A percentile compares a stretch with the other conserved stretches of the same genome.
Evolutionary conservation across 164 flowering plant species (phyloP).

Genomic region (Amborella trichopoda): DNA sequence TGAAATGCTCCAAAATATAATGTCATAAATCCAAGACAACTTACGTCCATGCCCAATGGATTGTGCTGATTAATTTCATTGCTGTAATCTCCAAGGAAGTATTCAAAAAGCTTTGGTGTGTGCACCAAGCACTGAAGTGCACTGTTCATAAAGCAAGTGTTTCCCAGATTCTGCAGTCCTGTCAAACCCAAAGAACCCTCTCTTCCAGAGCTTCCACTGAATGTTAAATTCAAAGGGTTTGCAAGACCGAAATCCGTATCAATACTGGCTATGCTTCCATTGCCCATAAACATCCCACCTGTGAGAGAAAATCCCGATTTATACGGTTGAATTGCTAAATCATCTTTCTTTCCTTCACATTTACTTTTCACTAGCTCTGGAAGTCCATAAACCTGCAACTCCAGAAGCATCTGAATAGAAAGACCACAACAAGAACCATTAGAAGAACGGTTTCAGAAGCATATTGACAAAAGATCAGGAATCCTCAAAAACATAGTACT

Average conservation of each 20-base stretch:
- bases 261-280: slow-evolving; percentile 34
- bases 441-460: background rate
- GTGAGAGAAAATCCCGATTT: slow-evolving; percentile 17
- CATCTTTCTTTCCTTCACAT: slow-evolving; percentile 54
- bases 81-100: slow-evolving; percentile 74
- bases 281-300: slow-evolving; percentile 28
- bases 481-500: no score
- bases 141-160: slow-evolving; percentile 96
- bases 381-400: slow-evolving; percentile 85
- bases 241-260: slow-evolving; percentile 12
- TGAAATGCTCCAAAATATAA: no score
- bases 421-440: slow-evolving; percentile 1
- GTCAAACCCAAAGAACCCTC: slow-evolving; percentile 70
- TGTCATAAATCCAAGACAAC: no score
- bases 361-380: slow-evolving; percentile 55
- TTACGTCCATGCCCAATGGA: slow-evolving; percentile 81
- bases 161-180: slow-evolving; percentile 91
- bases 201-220: slow-evolving; percentile 25
- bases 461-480: no score
- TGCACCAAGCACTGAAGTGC: slow-evolving; percentile 91
- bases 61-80: slow-evolving; percentile 71
- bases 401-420: slow-evolving; percentile 50
- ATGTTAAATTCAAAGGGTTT: slow-evolving; percentile 9
- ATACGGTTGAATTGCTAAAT: slow-evolving; percentile 19
- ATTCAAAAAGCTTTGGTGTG: slow-evolving; percentile 85